phyloP scores from a whole-genome alignment of 2,329 filamentous ascomycete species.

The Paecilomyces sp. region DNA sequence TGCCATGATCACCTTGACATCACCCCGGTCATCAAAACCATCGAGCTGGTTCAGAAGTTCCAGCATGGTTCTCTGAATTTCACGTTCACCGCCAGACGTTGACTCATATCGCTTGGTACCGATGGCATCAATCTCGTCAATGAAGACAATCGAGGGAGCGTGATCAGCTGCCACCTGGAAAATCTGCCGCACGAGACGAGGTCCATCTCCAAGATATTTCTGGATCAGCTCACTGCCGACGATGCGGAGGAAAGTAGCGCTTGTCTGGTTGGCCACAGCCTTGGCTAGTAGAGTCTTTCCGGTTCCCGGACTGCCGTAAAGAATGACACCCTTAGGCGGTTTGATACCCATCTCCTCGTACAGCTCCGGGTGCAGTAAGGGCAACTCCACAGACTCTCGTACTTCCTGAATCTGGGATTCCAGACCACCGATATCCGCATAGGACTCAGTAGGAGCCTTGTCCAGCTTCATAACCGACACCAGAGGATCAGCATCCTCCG shows the following conservation, averaged over 20 bases:
- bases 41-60: conserved; percentile 97
- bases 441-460: conserved; percentile 96
- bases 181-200: conserved; percentile 87
- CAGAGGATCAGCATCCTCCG: conserved; percentile 88
- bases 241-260: conserved; percentile 93
- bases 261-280: conserved; percentile 98
- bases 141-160: conserved; percentile 94
- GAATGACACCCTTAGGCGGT: conserved; percentile 96
- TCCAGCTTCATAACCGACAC: conserved; percentile 99
- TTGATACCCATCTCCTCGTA: conserved; percentile 99
- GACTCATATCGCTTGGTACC: conserved; percentile 98
- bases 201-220: conserved; percentile 96
- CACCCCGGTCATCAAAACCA: conserved; percentile 95
- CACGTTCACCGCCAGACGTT: conserved; percentile 90
- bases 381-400: conserved; percentile 90
- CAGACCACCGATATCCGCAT: conserved; percentile 95
- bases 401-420: conserved; percentile 97
- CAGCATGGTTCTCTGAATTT: conserved; percentile 97
- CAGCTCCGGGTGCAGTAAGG: conserved; percentile 87
- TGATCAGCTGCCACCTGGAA: conserved; percentile 89
- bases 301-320: conserved; percentile 94
- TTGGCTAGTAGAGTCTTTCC: conserved; percentile 95
- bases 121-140: conserved; percentile 98
- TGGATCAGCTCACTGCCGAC: conserved; percentile 96
- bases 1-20: conserved; percentile 99